Conservation (phyloP, 495 filamentous ascomycete species). For the Aspergillus biplanus region DNA sequence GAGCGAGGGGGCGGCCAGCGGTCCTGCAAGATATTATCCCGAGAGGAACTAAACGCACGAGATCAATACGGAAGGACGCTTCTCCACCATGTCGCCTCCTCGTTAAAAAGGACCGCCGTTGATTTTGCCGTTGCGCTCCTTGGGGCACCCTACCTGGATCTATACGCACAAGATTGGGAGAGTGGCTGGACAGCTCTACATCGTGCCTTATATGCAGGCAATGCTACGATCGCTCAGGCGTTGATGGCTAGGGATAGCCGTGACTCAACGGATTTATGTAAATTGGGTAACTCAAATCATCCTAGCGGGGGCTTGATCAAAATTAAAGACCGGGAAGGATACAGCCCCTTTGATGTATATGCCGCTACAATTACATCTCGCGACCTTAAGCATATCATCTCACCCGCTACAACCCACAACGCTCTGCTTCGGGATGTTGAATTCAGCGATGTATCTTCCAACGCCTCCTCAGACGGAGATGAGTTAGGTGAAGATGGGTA, state of each 20-base stretch:
- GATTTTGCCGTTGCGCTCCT: slow-evolving; percentile 78
- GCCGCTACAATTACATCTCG: slow-evolving; percentile 74
- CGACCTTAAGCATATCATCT: slow-evolving; percentile 41
- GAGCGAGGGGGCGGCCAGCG: slow-evolving; percentile 32
- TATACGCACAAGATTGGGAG: slow-evolving; percentile 84
- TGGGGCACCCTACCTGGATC: slow-evolving; percentile 79
- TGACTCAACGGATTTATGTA: slow-evolving; percentile 60
- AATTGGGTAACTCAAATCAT: slow-evolving; percentile 49
- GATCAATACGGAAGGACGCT: slow-evolving; percentile 78
- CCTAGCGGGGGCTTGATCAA: slow-evolving; percentile 74
- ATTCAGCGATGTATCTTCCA: slow-evolving; percentile 41
- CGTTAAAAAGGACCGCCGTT: slow-evolving; percentile 64
- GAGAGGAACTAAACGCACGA: slow-evolving; percentile 78
- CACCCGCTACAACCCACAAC: slow-evolving; percentile 28
- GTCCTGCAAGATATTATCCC: slow-evolving; percentile 50
- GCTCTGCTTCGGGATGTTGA: slow-evolving; percentile 24
- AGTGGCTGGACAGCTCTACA: slow-evolving; percentile 97
- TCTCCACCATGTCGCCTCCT: slow-evolving; percentile 83
- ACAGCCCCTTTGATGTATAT: slow-evolving; percentile 92
- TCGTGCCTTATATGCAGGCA: slow-evolving; percentile 89
- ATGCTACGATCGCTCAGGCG: slow-evolving; percentile 79
- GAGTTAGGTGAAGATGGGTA: slow-evolving; percentile 40
- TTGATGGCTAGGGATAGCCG: slow-evolving; percentile 75
- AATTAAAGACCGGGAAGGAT: slow-evolving; percentile 92
- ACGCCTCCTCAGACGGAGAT: slow-evolving; percentile 41